Evolutionary conservation across 2,329 filamentous ascomycete species (phyloP).

Genomic region (Didymellaceae sp.): DNA sequence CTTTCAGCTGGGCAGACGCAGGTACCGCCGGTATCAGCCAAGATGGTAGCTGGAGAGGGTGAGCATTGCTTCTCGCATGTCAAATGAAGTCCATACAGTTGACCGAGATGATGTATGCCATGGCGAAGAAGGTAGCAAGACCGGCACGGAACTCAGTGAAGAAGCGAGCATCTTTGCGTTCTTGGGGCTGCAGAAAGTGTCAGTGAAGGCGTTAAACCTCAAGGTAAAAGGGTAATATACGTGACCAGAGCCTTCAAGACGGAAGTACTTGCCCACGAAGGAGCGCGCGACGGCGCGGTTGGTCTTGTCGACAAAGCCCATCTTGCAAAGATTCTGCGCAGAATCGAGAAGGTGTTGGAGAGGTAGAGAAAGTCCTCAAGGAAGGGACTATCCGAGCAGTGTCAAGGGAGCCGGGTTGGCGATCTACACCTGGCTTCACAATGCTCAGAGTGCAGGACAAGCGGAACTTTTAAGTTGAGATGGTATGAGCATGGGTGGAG

Average conservation of each 20-base stretch:
- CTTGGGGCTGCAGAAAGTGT: slow-evolving; percentile 60
- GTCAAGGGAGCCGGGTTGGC: slow-evolving; percentile 12
- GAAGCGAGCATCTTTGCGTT: slow-evolving; percentile 78
- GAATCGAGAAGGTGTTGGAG: slow-evolving; percentile 4
- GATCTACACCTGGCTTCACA: slow-evolving; percentile 20
- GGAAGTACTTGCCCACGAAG: slow-evolving; percentile 61
- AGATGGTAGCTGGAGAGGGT: slow-evolving; percentile 59
- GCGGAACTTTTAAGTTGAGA: slow-evolving; percentile 23
- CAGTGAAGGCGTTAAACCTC: slow-evolving; percentile 21
- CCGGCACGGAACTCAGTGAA: slow-evolving; percentile 85
- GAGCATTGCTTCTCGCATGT: slow-evolving; percentile 12
- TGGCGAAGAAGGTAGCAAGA: slow-evolving; percentile 68
- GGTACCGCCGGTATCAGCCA: slow-evolving; percentile 75
- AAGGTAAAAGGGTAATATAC: slow-evolving; percentile 60
- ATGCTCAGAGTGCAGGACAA: slow-evolving; percentile 7
- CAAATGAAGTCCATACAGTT: slow-evolving; percentile 55
- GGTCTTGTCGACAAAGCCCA: slow-evolving; percentile 44
- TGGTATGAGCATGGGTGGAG: slow-evolving; percentile 20
- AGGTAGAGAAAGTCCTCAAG: slow-evolving; percentile 1
- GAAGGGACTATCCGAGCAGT: slow-evolving; percentile 5
- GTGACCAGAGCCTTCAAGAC: slow-evolving; percentile 81
- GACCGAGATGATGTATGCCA: slow-evolving; percentile 67
- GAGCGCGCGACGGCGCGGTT: slow-evolving; percentile 45
- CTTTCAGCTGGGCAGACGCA: slow-evolving; percentile 69
- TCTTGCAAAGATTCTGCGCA: slow-evolving; percentile 26